These are phyloP conservation scores for Phalaenopsis equestris DNA, from an alignment of 106 monocot species.

Conservation along the genomic window DNA sequence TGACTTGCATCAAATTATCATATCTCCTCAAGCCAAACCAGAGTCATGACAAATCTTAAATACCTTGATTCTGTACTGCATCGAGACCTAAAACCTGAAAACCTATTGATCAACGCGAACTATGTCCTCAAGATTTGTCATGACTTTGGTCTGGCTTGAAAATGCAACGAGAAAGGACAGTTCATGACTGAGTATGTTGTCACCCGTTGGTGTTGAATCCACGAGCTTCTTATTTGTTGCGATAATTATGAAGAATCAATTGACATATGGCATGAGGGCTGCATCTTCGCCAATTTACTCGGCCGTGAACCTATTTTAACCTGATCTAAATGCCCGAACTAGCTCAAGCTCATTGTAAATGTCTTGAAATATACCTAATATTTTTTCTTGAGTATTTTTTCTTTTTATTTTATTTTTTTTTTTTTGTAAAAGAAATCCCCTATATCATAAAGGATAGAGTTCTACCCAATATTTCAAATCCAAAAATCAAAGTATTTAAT, in stretches of 20 bases:
- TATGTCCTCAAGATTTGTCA: conserved; percentile 64
- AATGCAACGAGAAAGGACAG: conserved; percentile 31
- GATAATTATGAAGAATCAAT: conserved; percentile 68
- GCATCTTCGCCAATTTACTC: conserved; percentile 75
- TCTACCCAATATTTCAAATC: too few relatives aligned
- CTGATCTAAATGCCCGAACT: conserved; percentile 63
- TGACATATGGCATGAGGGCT: conserved; percentile 71
- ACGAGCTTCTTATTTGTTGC: conserved; percentile 61
- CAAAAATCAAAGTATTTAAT: too few relatives aligned
- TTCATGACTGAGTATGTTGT: conserved; percentile 82
- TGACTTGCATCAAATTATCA: conserved; percentile 69
- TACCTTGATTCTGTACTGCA: conserved; percentile 75
- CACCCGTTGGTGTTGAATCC: conserved; percentile 67
- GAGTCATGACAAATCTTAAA: conserved; percentile 14
- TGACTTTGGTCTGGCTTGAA: conserved; percentile 68
- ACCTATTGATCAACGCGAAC: conserved; percentile 68
- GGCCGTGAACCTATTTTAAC: conserved; percentile 71
- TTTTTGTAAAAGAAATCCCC: too few relatives aligned
- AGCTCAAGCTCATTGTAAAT: conserved; percentile 66
- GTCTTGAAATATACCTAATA: conserved; percentile 12
- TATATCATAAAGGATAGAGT: too few relatives aligned
- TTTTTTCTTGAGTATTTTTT: too few relatives aligned
- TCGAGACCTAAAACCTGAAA: conserved; percentile 66
- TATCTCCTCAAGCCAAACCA: conserved; percentile 35
- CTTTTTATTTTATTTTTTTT: too few relatives aligned